A percentile compares a stretch with the other conserved stretches of the same genome.
phyloP scores from a whole-genome alignment of 2,329 filamentous ascomycete genomes.

The Stachybotrys echinatus region DNA sequence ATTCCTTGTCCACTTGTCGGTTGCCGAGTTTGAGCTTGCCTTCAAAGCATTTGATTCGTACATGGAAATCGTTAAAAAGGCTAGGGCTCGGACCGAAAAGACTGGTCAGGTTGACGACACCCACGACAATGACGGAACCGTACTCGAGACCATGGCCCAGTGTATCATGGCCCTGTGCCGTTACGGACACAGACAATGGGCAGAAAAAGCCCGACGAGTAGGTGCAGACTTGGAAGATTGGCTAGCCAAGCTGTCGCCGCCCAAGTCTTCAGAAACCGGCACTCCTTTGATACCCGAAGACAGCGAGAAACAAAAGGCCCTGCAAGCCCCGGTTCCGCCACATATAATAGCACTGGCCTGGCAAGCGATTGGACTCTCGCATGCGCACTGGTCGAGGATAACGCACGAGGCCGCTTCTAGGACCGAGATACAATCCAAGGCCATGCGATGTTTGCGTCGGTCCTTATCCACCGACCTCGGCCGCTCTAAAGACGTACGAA shows the following conservation, averaged over 20 bases:
- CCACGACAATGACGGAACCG: constrained; percentile 72
- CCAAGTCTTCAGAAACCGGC: constrained; percentile 6
- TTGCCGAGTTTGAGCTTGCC: constrained; percentile 89
- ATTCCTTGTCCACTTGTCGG: constrained; percentile 79
- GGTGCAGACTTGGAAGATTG: constrained; percentile 68
- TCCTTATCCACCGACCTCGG: constrained; percentile 64
- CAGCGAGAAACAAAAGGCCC: constrained; percentile 21
- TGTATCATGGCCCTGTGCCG: constrained; percentile 77
- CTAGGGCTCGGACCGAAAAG: constrained; percentile 79
- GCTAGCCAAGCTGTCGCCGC: constrained; percentile 55
- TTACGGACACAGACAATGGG: constrained; percentile 69
- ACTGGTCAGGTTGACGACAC: constrained; percentile 63
- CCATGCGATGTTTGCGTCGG: constrained; percentile 69
- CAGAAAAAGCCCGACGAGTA: constrained; percentile 72
- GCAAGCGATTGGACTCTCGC: constrained; percentile 78
- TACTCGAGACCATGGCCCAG: constrained; percentile 73
- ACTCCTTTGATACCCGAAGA: constrained; percentile 18
- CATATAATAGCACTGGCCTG: constrained; percentile 65
- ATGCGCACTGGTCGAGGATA: constrained; percentile 80
- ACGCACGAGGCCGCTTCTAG: constrained; percentile 72
- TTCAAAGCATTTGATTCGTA: constrained; percentile 91
- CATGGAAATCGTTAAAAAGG: constrained; percentile 78
- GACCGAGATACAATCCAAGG: constrained; percentile 69
- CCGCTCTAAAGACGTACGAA: constrained; percentile 64
- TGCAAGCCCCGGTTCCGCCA: constrained; percentile 46